Percentiles rank a stretch among this genome's conserved stretches.
Evolutionary conservation across 2,329 filamentous ascomycete species (phyloP).

Genomic region (Lecanoromycetidae sp.): DNA sequence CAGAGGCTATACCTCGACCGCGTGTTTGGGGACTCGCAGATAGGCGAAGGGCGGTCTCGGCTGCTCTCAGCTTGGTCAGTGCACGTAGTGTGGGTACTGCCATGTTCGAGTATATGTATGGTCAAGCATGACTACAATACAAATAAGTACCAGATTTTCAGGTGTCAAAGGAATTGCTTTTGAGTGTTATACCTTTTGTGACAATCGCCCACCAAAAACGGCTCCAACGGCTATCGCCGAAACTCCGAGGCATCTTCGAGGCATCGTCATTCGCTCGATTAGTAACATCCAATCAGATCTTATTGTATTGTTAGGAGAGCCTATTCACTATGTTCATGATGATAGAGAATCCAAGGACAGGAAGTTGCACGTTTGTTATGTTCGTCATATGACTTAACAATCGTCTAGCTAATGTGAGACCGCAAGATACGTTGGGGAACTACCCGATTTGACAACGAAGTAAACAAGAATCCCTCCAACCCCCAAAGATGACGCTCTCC

Average conservation of each 20-base stretch:
- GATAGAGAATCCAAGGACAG: too few species aligned
- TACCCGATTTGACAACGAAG: too few species aligned
- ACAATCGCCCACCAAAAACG: too few species aligned
- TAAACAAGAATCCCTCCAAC: too few species aligned
- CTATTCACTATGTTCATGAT: too few species aligned
- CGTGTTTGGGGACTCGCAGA: background rate
- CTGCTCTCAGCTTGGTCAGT: background rate
- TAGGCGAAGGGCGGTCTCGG: background rate
- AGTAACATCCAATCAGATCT: background rate
- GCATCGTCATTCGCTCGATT: background rate
- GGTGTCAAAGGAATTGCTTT: too few species aligned
- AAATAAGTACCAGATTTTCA: too few species aligned
- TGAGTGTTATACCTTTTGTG: too few species aligned
- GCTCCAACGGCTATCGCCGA: constrained; percentile 5
- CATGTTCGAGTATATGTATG: background rate
- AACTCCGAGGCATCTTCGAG: background rate
- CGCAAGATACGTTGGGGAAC: background rate
- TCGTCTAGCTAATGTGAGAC: background rate
- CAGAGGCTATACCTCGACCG: constrained; percentile 5
- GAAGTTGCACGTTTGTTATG: too few species aligned
- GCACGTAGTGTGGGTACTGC: background rate
- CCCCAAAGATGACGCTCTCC: too few species aligned
- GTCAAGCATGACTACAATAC: background rate
- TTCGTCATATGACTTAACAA: too few species aligned
- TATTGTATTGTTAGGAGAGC: background rate